Base-by-base conservation (phyloP, 805 yeast genomes). In the Candida multigemmis region DNA sequence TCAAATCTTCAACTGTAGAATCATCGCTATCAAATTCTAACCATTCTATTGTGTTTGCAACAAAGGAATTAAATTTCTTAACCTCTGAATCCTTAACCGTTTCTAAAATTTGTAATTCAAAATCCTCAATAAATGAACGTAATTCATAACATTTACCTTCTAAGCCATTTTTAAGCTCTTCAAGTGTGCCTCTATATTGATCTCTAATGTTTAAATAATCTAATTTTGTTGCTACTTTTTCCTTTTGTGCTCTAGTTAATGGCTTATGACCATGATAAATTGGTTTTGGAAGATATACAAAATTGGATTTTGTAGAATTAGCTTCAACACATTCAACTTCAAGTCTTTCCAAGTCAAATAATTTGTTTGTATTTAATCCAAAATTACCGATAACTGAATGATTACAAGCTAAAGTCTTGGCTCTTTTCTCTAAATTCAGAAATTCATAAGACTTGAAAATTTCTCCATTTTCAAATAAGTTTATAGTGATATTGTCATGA, bases 131-230 rank as follows among this genome's bases (percentile, higher is more conserved):
- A 27, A 57, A 64, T 7, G 69, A 62, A 31, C 94, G 72, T 16
- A 83, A 61, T 32, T 66, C 67, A 55, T 89, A 87, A 28, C 86
- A 59, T n/a, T 69, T 55, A 12, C 75, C 66, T 53, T 89, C 97
- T 12, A 89, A 65, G 19, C 63, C 53, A 49, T 87, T 89, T 38
- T 72, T 68, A 16, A 69, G 53, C 30, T 72, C 73, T 23, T 81
- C 81, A 21, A 71, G 53, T 28, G 59, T 53, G 16, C 56, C 52
- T 28, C 82, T 63, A 28, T 64, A 72, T 9, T 55, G 50, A 40
- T 85, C 95, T 31, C 60, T 60, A 13, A 48, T 44, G 31, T 71
- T 74, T 47, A 79, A 60, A 11, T 55, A 55, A 20, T 54, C 51
- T 40, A 89, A 59, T 32, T 73, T 74, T 4, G 53, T 41, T 16